Conservation (phyloP, 2,329 filamentous ascomycete species). For the Scedosporium minutisporum region DNA sequence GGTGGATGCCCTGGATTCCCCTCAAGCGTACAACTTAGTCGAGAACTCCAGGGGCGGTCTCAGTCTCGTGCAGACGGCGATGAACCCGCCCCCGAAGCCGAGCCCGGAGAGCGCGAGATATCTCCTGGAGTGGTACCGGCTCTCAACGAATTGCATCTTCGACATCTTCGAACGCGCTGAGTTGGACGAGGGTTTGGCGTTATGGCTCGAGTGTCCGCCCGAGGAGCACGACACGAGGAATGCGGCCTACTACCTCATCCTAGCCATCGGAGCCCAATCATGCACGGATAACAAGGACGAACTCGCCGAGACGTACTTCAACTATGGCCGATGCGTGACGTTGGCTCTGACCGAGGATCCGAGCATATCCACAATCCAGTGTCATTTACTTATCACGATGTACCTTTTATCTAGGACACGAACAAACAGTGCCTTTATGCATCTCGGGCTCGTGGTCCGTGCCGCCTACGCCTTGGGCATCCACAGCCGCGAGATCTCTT, state of each 20-base stretch:
- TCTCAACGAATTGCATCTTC: too few species aligned
- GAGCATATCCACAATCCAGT: slow-evolving; percentile 21
- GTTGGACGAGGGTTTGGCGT: slow-evolving; percentile 15
- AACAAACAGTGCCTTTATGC: slow-evolving; percentile 25
- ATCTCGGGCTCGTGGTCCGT: slow-evolving; percentile 25
- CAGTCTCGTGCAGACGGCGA: too few species aligned
- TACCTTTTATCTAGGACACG: slow-evolving; percentile 25
- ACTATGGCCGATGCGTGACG: slow-evolving; percentile 23
- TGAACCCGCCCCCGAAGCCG: too few species aligned
- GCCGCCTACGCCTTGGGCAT: slow-evolving; percentile 26
- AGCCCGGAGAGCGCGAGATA: too few species aligned
- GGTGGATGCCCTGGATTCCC: too few species aligned
- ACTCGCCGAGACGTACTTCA: slow-evolving; percentile 22
- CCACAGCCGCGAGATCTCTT: slow-evolving; percentile 18
- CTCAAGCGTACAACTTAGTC: too few species aligned
- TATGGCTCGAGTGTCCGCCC: slow-evolving; percentile 17
- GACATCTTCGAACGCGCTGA: slow-evolving; percentile 20
- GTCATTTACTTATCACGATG: slow-evolving; percentile 24
- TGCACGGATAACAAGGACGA: slow-evolving; percentile 22
- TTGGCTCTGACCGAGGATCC: slow-evolving; percentile 25
- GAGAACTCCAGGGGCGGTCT: too few species aligned
- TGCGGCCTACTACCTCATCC: slow-evolving; percentile 17
- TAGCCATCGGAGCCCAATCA: slow-evolving; percentile 23
- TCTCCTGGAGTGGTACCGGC: too few species aligned
- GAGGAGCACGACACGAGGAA: slow-evolving; percentile 6